Conservation (phyloP, 164 flowering plant genomes). For the Echeveria elegans region DNA sequence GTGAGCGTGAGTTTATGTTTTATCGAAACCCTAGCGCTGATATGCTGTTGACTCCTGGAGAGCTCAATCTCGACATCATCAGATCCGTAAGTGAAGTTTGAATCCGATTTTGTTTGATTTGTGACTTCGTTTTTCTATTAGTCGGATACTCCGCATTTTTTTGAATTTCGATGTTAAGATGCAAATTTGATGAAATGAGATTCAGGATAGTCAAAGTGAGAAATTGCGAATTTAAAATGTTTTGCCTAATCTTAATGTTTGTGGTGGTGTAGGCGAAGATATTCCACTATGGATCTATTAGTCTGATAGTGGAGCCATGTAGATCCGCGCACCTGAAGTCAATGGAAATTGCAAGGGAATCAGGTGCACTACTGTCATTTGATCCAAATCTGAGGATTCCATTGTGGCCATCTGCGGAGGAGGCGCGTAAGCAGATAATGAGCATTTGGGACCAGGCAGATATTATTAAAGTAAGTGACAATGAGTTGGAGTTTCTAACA, state of each 20-base stretch:
- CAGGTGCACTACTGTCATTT: not conserved
- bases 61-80: constrained; percentile 50
- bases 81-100: constrained; percentile 54
- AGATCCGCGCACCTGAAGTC: not conserved
- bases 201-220: not conserved
- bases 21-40: constrained; percentile 60
- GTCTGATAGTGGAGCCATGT: constrained; percentile 5
- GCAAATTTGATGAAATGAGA: not conserved
- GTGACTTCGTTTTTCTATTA: no score
- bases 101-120: no score
- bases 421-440: constrained; percentile 8
- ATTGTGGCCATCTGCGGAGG: not conserved
- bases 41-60: constrained; percentile 41
- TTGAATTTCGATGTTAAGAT: not conserved
- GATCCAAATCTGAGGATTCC: not conserved
- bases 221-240: no score
- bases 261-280: not conserved
- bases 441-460: constrained; percentile 12
- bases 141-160: no score
- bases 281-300: constrained; percentile 2
- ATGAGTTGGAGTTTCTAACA: constrained; percentile 7
- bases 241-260: not conserved
- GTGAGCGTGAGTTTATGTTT: constrained; percentile 67
- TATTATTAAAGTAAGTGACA: constrained; percentile 8
- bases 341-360: not conserved